These are phyloP conservation scores for Gnaphalium uliginosum DNA, from an alignment of 129 eudicot species.

Conservation along the genomic window DNA sequence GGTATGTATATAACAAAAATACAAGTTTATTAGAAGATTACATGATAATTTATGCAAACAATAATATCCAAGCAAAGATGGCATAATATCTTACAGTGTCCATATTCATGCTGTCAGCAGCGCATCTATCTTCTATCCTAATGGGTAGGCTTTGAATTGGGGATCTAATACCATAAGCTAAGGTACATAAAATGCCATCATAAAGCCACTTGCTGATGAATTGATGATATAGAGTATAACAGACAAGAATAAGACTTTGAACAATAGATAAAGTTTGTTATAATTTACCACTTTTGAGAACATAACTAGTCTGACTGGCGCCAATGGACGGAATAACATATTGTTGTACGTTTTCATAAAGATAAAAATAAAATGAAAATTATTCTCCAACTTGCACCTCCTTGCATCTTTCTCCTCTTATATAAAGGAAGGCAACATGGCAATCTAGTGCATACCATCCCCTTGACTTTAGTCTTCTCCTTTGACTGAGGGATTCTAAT, in stretches of 20 bases:
- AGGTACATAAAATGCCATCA: conserved; percentile 42
- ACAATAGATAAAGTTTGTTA: conserved; percentile 35
- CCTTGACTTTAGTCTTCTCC: conserved; percentile 50
- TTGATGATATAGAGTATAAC: conserved; percentile 38
- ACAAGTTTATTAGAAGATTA: not conserved
- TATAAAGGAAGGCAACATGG: conserved; percentile 45
- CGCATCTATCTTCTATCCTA: conserved; percentile 57
- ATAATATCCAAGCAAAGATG: conserved; percentile 36
- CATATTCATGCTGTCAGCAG: conserved; percentile 42
- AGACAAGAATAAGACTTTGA: conserved; percentile 49
- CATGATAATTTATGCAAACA: conserved; percentile 26
- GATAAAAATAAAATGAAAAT: conserved; percentile 3
- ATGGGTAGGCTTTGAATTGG: conserved; percentile 41
- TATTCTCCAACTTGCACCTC: conserved; percentile 64
- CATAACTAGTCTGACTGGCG: conserved; percentile 27
- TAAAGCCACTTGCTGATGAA: conserved; percentile 57
- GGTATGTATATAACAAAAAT: not conserved
- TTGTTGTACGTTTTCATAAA: conserved; percentile 26
- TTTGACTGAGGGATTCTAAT: conserved; percentile 22
- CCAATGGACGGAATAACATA: conserved; percentile 51
- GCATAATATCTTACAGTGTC: conserved; percentile 41
- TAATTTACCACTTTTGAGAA: conserved; percentile 27
- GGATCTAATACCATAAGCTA: conserved; percentile 55
- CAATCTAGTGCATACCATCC: conserved; percentile 42
- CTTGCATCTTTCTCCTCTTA: conserved; percentile 38